Conservation (phyloP, 805 yeast species). For the Metschnikowia arizonensis region DNA sequence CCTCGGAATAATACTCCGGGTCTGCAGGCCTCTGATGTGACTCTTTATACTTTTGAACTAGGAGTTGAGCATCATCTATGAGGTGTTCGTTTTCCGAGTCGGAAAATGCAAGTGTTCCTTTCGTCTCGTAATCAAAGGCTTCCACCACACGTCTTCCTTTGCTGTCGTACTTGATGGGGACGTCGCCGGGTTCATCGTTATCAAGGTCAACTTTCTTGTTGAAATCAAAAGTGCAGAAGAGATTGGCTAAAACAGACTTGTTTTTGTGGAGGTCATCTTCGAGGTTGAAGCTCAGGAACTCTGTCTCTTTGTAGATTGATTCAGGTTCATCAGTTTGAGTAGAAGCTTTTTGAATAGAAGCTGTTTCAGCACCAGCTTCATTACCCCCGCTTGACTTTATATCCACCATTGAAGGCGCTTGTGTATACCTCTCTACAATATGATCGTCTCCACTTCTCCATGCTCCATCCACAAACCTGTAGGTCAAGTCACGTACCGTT, state of each 20-base stretch:
- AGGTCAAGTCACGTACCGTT: constrained; percentile 57
- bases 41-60: constrained; percentile 18
- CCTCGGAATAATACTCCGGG: constrained; percentile 36
- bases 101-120: constrained; percentile 21
- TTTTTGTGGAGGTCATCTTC: constrained; percentile 30
- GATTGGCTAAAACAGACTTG: constrained; percentile 42
- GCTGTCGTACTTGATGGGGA: constrained; percentile 42
- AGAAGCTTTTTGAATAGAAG: too few relatives aligned
- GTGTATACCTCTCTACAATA: constrained; percentile 56
- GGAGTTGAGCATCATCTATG: constrained; percentile 9
- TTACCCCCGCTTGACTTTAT: too few relatives aligned
- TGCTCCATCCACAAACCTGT: constrained; percentile 55
- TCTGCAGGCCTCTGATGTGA: constrained; percentile 23
- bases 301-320: too few relatives aligned
- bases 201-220: constrained; percentile 46
- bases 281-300: background rate
- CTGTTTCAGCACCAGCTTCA: too few relatives aligned
- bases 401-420: background rate
- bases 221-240: constrained; percentile 49
- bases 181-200: constrained; percentile 27
- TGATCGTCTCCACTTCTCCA: constrained; percentile 84
- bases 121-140: constrained; percentile 33
- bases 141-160: constrained; percentile 34
- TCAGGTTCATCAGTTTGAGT: too few relatives aligned
- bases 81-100: constrained; percentile 20